A percentile compares a stretch with the other conserved stretches of the same genome.
These are phyloP conservation scores for Ceratocystis ficicola DNA, from an alignment of 2,329 filamentous ascomycete species.

Conservation along the genomic window DNA sequence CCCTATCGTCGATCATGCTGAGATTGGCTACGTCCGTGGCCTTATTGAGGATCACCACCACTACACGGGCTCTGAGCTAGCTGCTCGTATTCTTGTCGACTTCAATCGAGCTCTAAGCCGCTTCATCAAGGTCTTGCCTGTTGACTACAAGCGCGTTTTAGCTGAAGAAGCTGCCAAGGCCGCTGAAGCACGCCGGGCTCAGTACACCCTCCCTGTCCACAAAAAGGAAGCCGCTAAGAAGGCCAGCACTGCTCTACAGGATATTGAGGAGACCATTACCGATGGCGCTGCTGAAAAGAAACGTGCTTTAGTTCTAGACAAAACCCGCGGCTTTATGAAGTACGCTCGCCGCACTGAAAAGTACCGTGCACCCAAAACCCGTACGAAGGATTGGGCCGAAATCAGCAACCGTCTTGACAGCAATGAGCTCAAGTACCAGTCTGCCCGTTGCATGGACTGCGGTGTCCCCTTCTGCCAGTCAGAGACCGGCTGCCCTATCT, in stretches of 20 bases:
- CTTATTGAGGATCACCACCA: constrained; percentile 95
- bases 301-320: constrained; percentile 83
- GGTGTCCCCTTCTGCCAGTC: constrained; percentile 98
- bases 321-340: constrained; percentile 96
- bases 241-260: constrained; percentile 50
- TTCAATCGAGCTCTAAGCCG: constrained; percentile 82
- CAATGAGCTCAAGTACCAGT: constrained; percentile 93
- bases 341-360: constrained; percentile 88
- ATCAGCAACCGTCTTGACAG: constrained; percentile 76
- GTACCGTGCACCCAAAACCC: constrained; percentile 71
- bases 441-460: constrained; percentile 96
- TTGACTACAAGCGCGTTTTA: constrained; percentile 91
- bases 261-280: constrained; percentile 84
- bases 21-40: constrained; percentile 81
- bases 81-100: constrained; percentile 85
- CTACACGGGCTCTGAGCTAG: constrained; percentile 91
- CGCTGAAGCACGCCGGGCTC: constrained; percentile 69
- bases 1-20: constrained; percentile 67
- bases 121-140: constrained; percentile 86
- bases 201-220: constrained; percentile 68
- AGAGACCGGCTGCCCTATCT: constrained; percentile 88
- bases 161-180: constrained; percentile 75
- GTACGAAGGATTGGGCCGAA: constrained; percentile 88
- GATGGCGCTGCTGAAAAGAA: constrained; percentile 87
- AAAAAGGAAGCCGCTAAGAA: constrained; percentile 41